Conservation (phyloP, 495 filamentous ascomycete species). For the Bombardia bombarda region DNA sequence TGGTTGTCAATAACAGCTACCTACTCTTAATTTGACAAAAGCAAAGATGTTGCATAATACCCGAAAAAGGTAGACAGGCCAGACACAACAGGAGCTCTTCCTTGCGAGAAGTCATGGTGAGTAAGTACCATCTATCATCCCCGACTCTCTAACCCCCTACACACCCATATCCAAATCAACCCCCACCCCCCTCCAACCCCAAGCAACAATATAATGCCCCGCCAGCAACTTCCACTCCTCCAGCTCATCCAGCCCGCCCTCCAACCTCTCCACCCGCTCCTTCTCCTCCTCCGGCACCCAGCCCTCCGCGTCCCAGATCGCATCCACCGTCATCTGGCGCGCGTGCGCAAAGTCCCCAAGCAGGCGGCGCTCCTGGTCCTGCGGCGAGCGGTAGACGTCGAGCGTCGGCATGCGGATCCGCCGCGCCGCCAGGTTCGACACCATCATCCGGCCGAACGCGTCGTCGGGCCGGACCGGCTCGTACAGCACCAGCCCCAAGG, state of each 20-base stretch:
- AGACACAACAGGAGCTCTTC: too few relatives aligned
- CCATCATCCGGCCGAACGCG: conserved; percentile 84
- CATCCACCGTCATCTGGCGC: conserved; percentile 52
- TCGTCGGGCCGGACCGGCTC: conserved; percentile 80
- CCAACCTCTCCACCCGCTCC: conserved; percentile 66
- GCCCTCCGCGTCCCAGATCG: conserved; percentile 63
- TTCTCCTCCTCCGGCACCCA: conserved; percentile 72
- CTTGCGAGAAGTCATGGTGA: not conserved
- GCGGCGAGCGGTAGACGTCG: conserved; percentile 55
- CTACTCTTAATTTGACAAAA: too few relatives aligned
- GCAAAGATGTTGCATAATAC: too few relatives aligned
- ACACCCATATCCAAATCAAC: too few relatives aligned
- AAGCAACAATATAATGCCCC: conserved; percentile 81
- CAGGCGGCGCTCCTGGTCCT: conserved; percentile 59
- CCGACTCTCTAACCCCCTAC: too few relatives aligned
- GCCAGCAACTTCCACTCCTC: conserved; percentile 91
- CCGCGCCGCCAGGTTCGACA: conserved; percentile 78
- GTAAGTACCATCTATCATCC: too few relatives aligned
- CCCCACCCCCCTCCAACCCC: conserved; percentile 58
- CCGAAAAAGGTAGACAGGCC: too few relatives aligned
- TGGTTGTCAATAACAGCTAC: too few relatives aligned
- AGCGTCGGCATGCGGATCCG: conserved; percentile 80
- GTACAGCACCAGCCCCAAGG: conserved; percentile 68
- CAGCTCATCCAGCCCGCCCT: conserved; percentile 90
- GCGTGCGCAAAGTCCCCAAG: conserved; percentile 51